Evolutionary conservation across 2,329 filamentous ascomycete genomes (phyloP), one percentile per base, ranked within the genome.

Genomic region (Furcasterigmium furcatum): DNA sequence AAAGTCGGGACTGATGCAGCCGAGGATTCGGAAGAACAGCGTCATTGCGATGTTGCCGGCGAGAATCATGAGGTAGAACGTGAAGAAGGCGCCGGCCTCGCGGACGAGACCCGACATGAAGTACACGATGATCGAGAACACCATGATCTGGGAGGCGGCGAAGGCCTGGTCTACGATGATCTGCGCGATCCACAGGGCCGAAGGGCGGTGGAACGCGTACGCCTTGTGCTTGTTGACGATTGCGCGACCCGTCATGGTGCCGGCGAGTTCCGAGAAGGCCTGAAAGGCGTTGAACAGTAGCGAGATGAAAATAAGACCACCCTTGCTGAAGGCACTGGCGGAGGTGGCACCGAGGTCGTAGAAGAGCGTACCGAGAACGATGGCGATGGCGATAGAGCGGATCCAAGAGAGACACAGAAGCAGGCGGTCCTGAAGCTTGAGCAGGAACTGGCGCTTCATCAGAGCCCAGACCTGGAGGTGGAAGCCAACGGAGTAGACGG

Each of bases 211-310:
- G 59, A 95, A 92, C 0, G 88, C 86, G 55, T 89, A 95, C 0
- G 87, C 84, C 46, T 85, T 83, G 64, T 95, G 90, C 61, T 94
- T 95, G 62, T 91, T 89, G 49, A 95, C 78, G 30, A 95, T 87
- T 0, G 84, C 76, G 9, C 90, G 77, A 1, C 85, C 88, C 14
- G 84, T 68, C 87, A 94, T 92, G 2, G 85, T 87, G 10, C 77
- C 76, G 0, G 77, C 85, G 0, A 95, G 67, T 62, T 95, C 89
- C 0, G 85, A 80, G 59, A 94, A 91, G 20, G 89, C 87, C 58
- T 90, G 84, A 65, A 95, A 92, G n/a, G 87, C 86, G 62, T 92
- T 92, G 75, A 92, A 92, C 5, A 95, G 68, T 2, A 95, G 77
- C 19, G 86, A 73, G 44, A 91, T 82, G 67, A 95, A 95, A 42